These are phyloP conservation scores for Conticribra weissflogii DNA, from an alignment of 108 stramenopile species.

Conservation along the genomic window DNA sequence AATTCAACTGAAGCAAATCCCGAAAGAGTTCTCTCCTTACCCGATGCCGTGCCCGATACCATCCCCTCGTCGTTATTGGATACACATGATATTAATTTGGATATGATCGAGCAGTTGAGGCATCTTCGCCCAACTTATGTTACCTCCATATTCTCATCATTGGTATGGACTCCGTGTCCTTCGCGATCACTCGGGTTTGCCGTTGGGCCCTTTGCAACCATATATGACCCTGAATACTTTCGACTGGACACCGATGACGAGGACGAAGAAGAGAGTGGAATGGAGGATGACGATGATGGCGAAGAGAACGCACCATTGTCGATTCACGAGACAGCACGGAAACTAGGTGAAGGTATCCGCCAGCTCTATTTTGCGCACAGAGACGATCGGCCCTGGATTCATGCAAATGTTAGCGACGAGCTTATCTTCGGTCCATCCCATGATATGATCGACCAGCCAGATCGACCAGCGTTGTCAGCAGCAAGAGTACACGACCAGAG, in stretches of 20 bases:
- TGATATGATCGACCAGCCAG: background rate
- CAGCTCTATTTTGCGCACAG: constrained; percentile 76
- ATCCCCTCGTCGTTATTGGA: constrained; percentile 12
- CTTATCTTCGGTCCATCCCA: constrained; percentile 26
- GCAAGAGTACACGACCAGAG: constrained; percentile 26
- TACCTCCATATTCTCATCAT: constrained; percentile 68
- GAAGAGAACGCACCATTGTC: constrained; percentile 33
- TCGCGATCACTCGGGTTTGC: constrained; percentile 84
- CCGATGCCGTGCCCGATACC: constrained; percentile 4
- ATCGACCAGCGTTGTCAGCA: constrained; percentile 26
- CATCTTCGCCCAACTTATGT: constrained; percentile 64
- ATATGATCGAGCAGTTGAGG: constrained; percentile 58
- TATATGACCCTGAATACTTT: constrained; percentile 89
- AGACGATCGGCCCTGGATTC: constrained; percentile 71
- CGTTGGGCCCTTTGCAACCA: constrained; percentile 74
- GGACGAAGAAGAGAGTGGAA: constrained; percentile 57
- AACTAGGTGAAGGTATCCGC: constrained; percentile 82
- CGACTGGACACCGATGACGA: constrained; percentile 49
- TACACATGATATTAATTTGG: constrained; percentile 11
- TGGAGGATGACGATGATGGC: constrained; percentile 35
- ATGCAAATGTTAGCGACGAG: constrained; percentile 55
- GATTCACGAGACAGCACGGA: constrained; percentile 49
- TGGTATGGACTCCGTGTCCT: constrained; percentile 77
- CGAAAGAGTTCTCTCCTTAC: constrained; percentile 7
- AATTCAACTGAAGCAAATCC: background rate